A percentile compares a stretch with the other conserved stretches of the same genome.
Conservation (phyloP, 352 stramenopile genomes). For the Phytophthora ohioensis region DNA sequence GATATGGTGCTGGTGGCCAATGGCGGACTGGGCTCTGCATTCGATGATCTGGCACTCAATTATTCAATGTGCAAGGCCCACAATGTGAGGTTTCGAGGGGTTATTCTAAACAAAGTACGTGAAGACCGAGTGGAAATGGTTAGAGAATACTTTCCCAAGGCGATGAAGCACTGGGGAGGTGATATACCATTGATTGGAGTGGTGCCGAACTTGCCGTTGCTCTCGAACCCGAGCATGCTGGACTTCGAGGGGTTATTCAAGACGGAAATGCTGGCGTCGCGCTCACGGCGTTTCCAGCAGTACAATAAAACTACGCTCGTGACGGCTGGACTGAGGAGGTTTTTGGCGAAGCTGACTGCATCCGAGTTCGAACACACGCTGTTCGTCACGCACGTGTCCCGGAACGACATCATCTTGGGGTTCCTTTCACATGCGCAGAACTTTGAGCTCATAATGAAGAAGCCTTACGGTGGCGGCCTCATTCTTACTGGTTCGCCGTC, state of each 20-base stretch:
- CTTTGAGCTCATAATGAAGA: slow-evolving; percentile 71
- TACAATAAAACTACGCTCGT: slow-evolving; percentile 85
- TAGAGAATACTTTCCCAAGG: slow-evolving; percentile 88
- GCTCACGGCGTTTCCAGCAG: slow-evolving; percentile 73
- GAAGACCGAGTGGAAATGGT: slow-evolving; percentile 87
- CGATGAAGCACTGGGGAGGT: slow-evolving; percentile 69
- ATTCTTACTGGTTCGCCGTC: slow-evolving; percentile 88
- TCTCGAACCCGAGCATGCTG: slow-evolving; percentile 86
- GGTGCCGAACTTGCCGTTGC: slow-evolving; percentile 80
- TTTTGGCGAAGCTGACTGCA: slow-evolving; percentile 84
- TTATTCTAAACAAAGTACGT: slow-evolving; percentile 97
- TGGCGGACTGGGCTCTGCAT: slow-evolving; percentile 94
- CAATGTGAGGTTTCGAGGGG: slow-evolving; percentile 92
- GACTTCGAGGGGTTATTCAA: slow-evolving; percentile 92
- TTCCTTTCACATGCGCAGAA: slow-evolving; percentile 86
- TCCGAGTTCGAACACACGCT: slow-evolving; percentile 81
- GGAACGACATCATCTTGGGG: slow-evolving; percentile 92
- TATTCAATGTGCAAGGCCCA: slow-evolving; percentile 93
- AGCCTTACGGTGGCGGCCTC: slow-evolving; percentile 84
- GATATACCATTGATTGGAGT: slow-evolving; percentile 84
- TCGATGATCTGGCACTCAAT: slow-evolving; percentile 96
- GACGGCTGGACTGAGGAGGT: slow-evolving; percentile 84
- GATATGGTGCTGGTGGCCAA: slow-evolving; percentile 97
- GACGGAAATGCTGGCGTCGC: slow-evolving; percentile 66
- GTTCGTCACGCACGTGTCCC: slow-evolving; percentile 91